Base-by-base conservation (phyloP, 2,329 filamentous ascomycete genomes). In the Chaetomium olivaceum region DNA sequence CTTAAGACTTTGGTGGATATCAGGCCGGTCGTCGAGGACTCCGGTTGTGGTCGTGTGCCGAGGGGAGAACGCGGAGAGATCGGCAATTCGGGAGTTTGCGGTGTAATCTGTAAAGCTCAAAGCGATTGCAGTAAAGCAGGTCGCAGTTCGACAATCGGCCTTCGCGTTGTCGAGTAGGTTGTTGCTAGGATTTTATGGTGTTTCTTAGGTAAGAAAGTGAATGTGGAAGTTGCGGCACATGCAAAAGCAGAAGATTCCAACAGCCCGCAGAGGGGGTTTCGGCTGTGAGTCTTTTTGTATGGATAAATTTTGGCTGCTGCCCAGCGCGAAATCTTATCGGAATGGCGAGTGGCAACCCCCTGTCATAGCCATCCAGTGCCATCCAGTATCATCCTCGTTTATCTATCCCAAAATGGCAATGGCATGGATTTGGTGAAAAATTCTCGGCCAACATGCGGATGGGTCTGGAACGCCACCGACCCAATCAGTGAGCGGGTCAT, bases 291-390 rank as follows among this genome's bases (percentile, higher is more conserved):
- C 65, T 67, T 70, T 69, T 69, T 65, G 36, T 55, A 58, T 58
- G 46, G 59, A 51, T 48, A 48, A 61, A 55, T 64, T 66, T 61
- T 51, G 33, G 59, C 61, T 54, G 62, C 64, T 61, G 59, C 25
- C 25, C 52, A 25, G 43, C 64, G 59, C 67, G 65, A 68, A 69
- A 62, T 71, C 66, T 69, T 69, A 69, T 71, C 69, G 66, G 70
- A 62, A 58, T 21, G n/a, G 25, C 21, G 23, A 50, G 55, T 64
- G 63, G 65, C 57, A 54, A 63, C 36, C 61, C 61, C 66, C 52
- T 61, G 65, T 3, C 27, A 29, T 29, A 29, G 27, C 27, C 27
- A 29, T 29, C 27, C 27, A 29, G 27, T 29, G 27, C 27, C 27
- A 29, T 36, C 59, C 12, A 4, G n/a, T 23, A 50, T 36, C 12